These are phyloP conservation scores for Paramecium octaurelia DNA, from an alignment of 73 alveolate species.

Conservation along the genomic window DNA sequence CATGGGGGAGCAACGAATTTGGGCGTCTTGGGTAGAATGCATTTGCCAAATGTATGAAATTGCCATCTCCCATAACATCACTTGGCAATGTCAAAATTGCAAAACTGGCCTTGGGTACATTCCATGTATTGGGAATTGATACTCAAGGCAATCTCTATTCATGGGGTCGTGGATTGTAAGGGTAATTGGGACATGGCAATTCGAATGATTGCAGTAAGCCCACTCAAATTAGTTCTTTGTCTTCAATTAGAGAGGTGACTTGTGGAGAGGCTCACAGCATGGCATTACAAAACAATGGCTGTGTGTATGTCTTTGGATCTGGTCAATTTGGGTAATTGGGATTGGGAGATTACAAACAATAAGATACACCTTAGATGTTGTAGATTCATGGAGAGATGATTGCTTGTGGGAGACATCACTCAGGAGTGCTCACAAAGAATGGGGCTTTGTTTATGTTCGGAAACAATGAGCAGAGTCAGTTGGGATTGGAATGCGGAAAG, in stretches of 20 bases:
- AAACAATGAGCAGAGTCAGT: background rate
- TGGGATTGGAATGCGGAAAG: background rate
- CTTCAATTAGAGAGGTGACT: background rate
- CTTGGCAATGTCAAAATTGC: background rate
- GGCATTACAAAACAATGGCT: background rate
- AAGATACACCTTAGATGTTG: background rate
- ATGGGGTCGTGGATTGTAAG: slow-evolving; percentile 46
- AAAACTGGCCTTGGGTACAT: background rate
- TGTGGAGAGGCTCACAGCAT: slow-evolving; percentile 30
- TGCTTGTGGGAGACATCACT: slow-evolving; percentile 2
- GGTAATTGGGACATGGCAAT: slow-evolving; percentile 25
- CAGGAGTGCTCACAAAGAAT: background rate
- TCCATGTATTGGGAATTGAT: slow-evolving; percentile 24
- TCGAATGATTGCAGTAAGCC: background rate
- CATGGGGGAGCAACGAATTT: slow-evolving; percentile 42
- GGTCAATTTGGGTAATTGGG: slow-evolving; percentile 19
- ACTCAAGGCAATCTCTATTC: background rate
- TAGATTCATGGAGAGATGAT: background rate
- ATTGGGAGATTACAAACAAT: slow-evolving; percentile 13
- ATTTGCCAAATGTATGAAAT: background rate
- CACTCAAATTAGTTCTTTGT: background rate
- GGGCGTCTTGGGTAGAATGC: slow-evolving; percentile 16
- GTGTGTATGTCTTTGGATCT: background rate
- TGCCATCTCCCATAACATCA: background rate
- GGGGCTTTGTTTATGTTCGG: background rate